Evolutionary conservation across 257 asterid genomes (phyloP).

Genomic region (Solanum raphanifolium): DNA sequence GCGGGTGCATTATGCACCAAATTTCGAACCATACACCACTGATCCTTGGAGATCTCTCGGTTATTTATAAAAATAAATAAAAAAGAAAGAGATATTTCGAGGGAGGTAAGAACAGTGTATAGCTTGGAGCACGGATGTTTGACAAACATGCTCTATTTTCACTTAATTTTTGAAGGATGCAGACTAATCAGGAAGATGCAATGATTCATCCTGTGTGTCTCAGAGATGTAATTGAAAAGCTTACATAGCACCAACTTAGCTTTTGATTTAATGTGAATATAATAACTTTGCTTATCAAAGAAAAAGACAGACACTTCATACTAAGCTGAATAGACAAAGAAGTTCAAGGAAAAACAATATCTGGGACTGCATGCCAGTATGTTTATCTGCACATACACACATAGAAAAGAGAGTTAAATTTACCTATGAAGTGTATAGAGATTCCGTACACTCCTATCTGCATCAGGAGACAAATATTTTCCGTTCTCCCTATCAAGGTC

Average conservation of each 20-base stretch:
- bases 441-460: conserved; percentile 88
- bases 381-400: background rate
- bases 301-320: background rate
- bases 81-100: background rate
- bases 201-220: background rate
- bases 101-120: background rate
- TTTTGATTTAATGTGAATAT: background rate
- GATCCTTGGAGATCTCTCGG: background rate
- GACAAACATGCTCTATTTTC: background rate
- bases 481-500: conserved; percentile 91
- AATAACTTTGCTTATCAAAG: background rate
- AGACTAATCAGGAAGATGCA: background rate
- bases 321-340: background rate
- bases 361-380: background rate
- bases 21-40: background rate
- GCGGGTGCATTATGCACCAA: background rate
- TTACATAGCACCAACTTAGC: background rate
- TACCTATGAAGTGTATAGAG: conserved; percentile 92
- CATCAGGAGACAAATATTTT: conserved; percentile 88
- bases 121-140: background rate
- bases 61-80: background rate
- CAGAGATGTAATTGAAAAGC: background rate
- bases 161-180: background rate
- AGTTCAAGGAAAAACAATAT: background rate
- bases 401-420: conserved; percentile 1